phyloP scores from a whole-genome alignment of 108 stramenopile genomes.

The Mayamaea pseudoterrestris region DNA sequence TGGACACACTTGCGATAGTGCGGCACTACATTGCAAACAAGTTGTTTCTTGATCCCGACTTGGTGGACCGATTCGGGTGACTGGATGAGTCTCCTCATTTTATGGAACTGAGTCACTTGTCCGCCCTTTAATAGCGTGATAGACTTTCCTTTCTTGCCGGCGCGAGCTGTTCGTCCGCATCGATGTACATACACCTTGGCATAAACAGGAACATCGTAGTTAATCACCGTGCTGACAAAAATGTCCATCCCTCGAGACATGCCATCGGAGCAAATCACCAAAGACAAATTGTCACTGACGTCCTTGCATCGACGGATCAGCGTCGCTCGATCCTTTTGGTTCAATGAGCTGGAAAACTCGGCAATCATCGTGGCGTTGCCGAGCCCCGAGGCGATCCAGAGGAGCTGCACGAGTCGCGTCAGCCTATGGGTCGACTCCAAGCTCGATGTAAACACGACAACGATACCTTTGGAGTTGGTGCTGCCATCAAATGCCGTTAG shows the following conservation, averaged over 20 bases:
- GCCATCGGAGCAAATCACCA: conserved; percentile 76
- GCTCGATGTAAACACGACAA: conserved; percentile 90
- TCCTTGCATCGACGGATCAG: conserved; percentile 55
- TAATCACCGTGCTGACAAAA: conserved; percentile 45
- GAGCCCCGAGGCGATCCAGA: conserved; percentile 44
- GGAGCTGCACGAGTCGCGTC: conserved; percentile 75
- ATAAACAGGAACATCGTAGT: conserved; percentile 74
- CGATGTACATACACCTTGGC: conserved; percentile 81
- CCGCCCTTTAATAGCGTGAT: conserved; percentile 65
- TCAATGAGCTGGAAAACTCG: conserved; percentile 67
- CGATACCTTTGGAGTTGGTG: conserved; percentile 12
- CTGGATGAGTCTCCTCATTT: conserved; percentile 40
- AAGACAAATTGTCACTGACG: conserved; percentile 14
- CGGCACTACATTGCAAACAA: conserved; percentile 25
- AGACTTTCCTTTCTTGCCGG: conserved; percentile 49
- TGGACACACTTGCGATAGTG: conserved; percentile 37
- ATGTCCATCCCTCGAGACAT: conserved; percentile 83
- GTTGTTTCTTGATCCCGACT: conserved; percentile 32
- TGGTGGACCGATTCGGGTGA: background rate
- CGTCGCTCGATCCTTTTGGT: conserved; percentile 44
- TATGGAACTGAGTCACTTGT: conserved; percentile 47
- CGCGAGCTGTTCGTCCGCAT: conserved; percentile 77
- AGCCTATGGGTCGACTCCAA: conserved; percentile 89
- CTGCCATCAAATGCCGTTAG: background rate
- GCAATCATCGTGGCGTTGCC: conserved; percentile 29